phyloP scores from a whole-genome alignment of 768 basidiomycete genomes.

The Russula earlei region DNA sequence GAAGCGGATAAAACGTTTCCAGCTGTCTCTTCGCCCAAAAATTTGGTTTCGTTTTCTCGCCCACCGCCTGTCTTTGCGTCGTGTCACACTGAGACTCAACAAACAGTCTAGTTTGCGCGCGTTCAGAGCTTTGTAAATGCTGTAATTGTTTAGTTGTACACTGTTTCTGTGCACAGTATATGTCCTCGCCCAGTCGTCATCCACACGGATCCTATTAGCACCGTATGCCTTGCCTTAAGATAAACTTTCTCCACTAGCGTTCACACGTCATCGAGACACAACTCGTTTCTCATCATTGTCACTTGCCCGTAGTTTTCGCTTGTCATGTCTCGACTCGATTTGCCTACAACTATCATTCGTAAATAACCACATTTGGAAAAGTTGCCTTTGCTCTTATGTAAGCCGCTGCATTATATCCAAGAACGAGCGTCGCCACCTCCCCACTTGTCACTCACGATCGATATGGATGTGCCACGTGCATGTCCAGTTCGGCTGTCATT shows the following conservation, averaged over 20 bases:
- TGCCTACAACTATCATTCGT: slow-evolving; percentile 8
- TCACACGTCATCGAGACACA: neutral
- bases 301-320: neutral
- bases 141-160: slow-evolving; percentile 13
- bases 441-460: too few relatives aligned
- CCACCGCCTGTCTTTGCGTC: neutral
- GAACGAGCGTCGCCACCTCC: too few relatives aligned
- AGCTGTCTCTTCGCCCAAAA: neutral
- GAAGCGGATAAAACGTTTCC: slow-evolving; percentile 11
- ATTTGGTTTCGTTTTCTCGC: slow-evolving; percentile 1
- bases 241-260: neutral
- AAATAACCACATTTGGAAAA: neutral
- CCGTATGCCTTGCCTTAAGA: neutral
- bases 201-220: slow-evolving; percentile 16
- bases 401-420: too few relatives aligned
- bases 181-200: neutral
- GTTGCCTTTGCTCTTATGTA: too few relatives aligned
- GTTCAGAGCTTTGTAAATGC: neutral
- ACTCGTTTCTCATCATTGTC: neutral
- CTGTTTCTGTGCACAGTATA: neutral
- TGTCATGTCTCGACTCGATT: neutral
- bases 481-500: neutral
- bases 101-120: neutral
- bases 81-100: neutral
- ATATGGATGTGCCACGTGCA: too few relatives aligned